A percentile compares a stretch with the other conserved stretches of the same genome.
These are phyloP conservation scores for Krasilnikovozyma curviuscula DNA, from an alignment of 768 basidiomycete genomes.

Conservation along the genomic window DNA sequence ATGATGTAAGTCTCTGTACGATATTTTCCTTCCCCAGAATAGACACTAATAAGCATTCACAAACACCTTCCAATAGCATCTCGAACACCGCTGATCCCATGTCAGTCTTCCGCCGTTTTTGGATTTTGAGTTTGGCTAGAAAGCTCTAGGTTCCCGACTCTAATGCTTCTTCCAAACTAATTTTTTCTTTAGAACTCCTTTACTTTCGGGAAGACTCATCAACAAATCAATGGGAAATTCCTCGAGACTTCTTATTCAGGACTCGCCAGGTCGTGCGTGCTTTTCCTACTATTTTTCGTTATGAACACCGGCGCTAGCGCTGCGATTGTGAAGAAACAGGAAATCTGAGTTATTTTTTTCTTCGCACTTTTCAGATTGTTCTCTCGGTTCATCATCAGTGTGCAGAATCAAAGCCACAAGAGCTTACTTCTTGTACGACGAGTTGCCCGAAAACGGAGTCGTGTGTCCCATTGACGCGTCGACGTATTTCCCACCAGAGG, in stretches of 20 bases:
- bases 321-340: background rate
- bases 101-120: too few species aligned
- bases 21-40: background rate
- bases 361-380: background rate
- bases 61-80: constrained; percentile 1
- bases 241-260: constrained; percentile 2
- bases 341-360: background rate
- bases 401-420: background rate
- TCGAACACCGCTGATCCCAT: constrained; percentile 8
- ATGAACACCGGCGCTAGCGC: background rate
- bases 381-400: background rate
- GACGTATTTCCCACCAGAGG: background rate
- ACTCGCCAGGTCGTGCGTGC: constrained; percentile 1
- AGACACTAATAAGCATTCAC: background rate
- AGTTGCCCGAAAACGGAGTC: background rate
- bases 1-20: background rate
- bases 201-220: background rate
- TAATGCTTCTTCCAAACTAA: too few species aligned
- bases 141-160: too few species aligned
- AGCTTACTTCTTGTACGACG: background rate
- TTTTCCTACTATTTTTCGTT: background rate
- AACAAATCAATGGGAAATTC: constrained; percentile 5
- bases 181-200: too few species aligned
- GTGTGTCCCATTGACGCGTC: background rate
- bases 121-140: too few species aligned